Base-by-base conservation (phyloP, 345 rosid genomes). In the Hibiscus mutabilis region DNA sequence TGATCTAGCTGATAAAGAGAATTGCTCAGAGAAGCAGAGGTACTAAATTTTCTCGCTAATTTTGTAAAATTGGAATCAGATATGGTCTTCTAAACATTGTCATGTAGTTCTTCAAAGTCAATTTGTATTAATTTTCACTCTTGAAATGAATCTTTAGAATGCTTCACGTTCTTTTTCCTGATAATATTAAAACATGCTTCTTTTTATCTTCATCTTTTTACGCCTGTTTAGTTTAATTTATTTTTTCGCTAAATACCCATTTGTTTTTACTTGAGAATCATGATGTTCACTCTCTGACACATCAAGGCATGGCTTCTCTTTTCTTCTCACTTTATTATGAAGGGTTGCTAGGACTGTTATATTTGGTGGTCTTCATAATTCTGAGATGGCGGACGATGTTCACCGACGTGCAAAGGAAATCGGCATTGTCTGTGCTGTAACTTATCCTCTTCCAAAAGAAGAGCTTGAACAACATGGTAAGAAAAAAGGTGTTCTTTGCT, bases 321-420 rank as follows among this genome's bases (percentile, higher is more conserved):
- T 7, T 22, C 46, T 40, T 53, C 27, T 49, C 15, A 75, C 79
- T 19, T 62, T 82, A 35, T 52, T 51, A 46, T 79, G 76, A 70
- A 95, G 99, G 92, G 88, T 90, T 80, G 96, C 97, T 15, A 88
- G 97, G 85, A 95, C 91, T 74, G 89, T 95, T 19, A 81, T 92
- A 81, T 82, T 90, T 79, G 99, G 99, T 73, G 92, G 97, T 66
- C 92, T 91, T 84, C 74, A 73, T 64, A 74, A 82, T 83, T 79
- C 82, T 77, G 85, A 84, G 79, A 83, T 89, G 91, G 96, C 90
- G 25, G 90, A 90, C 69, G 80, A 80, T 37, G 89, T 90, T 77
- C 97, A 90, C 76, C 69, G 53, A 27, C 81, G 66, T 77, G 96
- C 91, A 31, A 80, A 79, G 81, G 86, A 84, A 77, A 80, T 80